Evolutionary conservation across 1,284 basidiomycete genomes (phyloP), one percentile per base, ranked within the genome.

Genomic region (Rhodotorula sp.): DNA sequence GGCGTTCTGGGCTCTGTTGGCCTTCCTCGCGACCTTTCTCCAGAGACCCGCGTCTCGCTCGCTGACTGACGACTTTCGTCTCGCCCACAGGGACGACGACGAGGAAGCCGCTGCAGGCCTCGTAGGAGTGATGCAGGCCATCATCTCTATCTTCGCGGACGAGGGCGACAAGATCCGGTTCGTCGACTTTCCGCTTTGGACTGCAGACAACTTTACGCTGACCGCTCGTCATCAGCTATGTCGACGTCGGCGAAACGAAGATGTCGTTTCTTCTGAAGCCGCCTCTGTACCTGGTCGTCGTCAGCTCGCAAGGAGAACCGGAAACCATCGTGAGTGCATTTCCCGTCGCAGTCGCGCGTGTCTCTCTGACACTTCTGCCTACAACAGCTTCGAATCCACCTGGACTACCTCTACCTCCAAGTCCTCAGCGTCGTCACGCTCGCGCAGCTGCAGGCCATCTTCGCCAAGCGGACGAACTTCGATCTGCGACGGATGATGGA

Each of bases 361-460:
- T 7, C 2, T 9, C 56, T 16, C 10, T 30, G 20, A 58, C 44
- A 7, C n/a, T 1, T 26, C 18, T 1, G 16, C 7, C 13, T 24
- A 15, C 0, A 44, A 9, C 87, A 96, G 94, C 88, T 91, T 72
- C 87, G 94, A 58, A 87, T 88, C 57, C 95, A 98, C 82, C 86
- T 99, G 72, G 94, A 98, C 79, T 94, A 95, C 80, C 84, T 99
- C 15, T 89, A 99, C 79, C 83, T 95, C 6, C 94, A 96, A 80
- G 90, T 98, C 60, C 81, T 97, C 58, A 94, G 91, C 72, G 87
- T 97, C 34, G 87, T 98, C 46, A 91, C 93, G 0, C 89, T 87
- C 2, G 84, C 88, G 13, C 94, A 97, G 79, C 83, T 99, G 8
- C 85, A 86, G 40, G 84, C 87, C 51, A 90, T 95, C 73, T 98